These are phyloP conservation scores for Neurospora terricola DNA, from an alignment of 495 filamentous ascomycete genomes.

Conservation along the genomic window DNA sequence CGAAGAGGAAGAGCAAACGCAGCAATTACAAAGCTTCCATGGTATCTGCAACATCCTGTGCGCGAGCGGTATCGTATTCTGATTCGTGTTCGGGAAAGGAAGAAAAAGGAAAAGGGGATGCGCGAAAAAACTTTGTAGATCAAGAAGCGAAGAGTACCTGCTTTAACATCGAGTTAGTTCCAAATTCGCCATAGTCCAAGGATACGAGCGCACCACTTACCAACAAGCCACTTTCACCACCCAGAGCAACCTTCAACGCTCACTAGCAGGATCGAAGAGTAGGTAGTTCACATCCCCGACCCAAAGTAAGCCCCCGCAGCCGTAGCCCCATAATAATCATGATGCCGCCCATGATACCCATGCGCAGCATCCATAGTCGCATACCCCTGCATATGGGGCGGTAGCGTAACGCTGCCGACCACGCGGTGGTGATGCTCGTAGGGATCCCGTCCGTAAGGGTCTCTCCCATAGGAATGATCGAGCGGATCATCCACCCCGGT, in stretches of 20 bases:
- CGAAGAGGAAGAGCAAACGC: background rate
- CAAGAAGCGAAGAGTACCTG: background rate
- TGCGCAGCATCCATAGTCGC: background rate
- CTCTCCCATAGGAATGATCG: background rate
- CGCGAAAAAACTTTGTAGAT: background rate
- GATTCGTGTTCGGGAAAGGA: background rate
- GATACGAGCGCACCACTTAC: background rate
- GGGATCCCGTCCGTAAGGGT: background rate
- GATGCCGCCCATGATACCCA: background rate
- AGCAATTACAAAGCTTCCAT: constrained; percentile 3
- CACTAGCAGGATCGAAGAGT: background rate
- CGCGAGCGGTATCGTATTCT: background rate
- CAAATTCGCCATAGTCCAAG: background rate
- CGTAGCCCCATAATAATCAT: background rate
- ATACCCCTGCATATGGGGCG: background rate
- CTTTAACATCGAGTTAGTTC: background rate
- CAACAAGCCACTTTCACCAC: background rate
- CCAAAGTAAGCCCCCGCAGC: background rate
- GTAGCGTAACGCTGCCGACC: background rate
- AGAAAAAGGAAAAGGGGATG: background rate
- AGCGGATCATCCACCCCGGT: background rate
- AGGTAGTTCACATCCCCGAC: background rate
- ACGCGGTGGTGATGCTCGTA: background rate
- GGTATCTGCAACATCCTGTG: background rate
- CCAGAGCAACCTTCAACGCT: background rate